Percentiles rank a stretch among this genome's conserved stretches.
Evolutionary conservation across 768 basidiomycete genomes (phyloP).

Genomic region (Panaeolus papilionaceus): DNA sequence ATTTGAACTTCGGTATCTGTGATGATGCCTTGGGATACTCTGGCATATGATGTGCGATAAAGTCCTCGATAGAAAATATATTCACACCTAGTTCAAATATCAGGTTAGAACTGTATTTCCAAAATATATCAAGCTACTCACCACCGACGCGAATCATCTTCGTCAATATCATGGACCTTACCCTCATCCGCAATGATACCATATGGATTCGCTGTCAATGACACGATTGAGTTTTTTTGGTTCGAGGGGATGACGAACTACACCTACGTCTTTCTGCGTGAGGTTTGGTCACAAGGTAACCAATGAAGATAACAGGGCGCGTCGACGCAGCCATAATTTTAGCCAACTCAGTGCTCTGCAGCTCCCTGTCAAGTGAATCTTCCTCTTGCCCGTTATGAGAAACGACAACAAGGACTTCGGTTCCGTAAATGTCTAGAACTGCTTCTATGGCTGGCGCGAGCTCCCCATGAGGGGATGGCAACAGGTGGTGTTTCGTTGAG

Average conservation of each 20-base stretch:
- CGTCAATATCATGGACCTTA: constrained; percentile 78
- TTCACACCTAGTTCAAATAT: constrained; percentile 69
- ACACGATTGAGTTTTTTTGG: neutral
- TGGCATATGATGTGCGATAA: constrained; percentile 81
- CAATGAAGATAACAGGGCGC: constrained; percentile 78
- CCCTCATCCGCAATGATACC: constrained; percentile 81
- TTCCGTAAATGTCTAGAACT: constrained; percentile 79
- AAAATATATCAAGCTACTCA: constrained; percentile 31
- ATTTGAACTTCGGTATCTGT: constrained; percentile 93
- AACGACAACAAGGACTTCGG: constrained; percentile 81
- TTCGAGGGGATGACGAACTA: neutral
- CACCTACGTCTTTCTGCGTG: constrained; percentile 65
- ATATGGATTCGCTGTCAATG: constrained; percentile 69
- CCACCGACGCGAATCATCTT: constrained; percentile 76
- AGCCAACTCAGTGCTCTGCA: constrained; percentile 83
- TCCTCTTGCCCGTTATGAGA: constrained; percentile 96
- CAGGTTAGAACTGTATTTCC: neutral
- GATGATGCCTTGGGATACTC: constrained; percentile 81
- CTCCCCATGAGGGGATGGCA: constrained; percentile 87
- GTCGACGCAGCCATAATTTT: constrained; percentile 80
- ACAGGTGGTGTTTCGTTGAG: constrained; percentile 82
- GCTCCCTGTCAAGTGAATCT: constrained; percentile 85
- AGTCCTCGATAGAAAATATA: constrained; percentile 87
- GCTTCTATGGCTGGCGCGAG: constrained; percentile 92
- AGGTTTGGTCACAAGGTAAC: constrained; percentile 81